phyloP scores from a whole-genome alignment of 306 rosid species.

The Corylus avellana region DNA sequence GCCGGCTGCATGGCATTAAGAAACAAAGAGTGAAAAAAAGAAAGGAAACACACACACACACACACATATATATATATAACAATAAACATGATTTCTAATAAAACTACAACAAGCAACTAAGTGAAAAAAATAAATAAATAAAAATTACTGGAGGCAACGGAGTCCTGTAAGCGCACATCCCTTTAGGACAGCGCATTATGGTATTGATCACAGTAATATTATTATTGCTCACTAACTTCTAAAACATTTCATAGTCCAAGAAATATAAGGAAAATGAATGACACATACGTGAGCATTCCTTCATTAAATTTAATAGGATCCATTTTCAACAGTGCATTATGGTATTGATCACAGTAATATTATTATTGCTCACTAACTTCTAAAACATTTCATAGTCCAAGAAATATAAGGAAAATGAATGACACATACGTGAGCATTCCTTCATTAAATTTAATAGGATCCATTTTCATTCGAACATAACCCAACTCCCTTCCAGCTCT shows the following conservation, averaged over 20 bases:
- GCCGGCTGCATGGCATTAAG: constrained; percentile 65
- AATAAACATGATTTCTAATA: constrained; percentile 7
- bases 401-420: background rate
- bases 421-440: constrained; percentile 88
- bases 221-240: constrained; percentile 9
- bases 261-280: background rate
- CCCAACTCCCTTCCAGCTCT: constrained; percentile 99
- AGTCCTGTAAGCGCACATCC: constrained; percentile 18
- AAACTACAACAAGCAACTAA: constrained; percentile 21
- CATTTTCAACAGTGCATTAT: constrained; percentile 51
- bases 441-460: constrained; percentile 67
- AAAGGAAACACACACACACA: background rate
- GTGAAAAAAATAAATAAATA: constrained; percentile 7
- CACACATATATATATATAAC: too few species aligned
- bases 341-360: constrained; percentile 22
- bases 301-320: constrained; percentile 69
- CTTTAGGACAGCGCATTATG: background rate
- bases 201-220: constrained; percentile 20
- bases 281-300: constrained; percentile 89
- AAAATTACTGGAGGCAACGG: constrained; percentile 9
- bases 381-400: background rate
- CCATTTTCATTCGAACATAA: constrained; percentile 90
- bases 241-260: background rate
- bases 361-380: constrained; percentile 7
- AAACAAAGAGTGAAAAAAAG: constrained; percentile 18